These are phyloP conservation scores for Acer negundo DNA, from an alignment of 345 rosid genomes.

Conservation along the genomic window DNA sequence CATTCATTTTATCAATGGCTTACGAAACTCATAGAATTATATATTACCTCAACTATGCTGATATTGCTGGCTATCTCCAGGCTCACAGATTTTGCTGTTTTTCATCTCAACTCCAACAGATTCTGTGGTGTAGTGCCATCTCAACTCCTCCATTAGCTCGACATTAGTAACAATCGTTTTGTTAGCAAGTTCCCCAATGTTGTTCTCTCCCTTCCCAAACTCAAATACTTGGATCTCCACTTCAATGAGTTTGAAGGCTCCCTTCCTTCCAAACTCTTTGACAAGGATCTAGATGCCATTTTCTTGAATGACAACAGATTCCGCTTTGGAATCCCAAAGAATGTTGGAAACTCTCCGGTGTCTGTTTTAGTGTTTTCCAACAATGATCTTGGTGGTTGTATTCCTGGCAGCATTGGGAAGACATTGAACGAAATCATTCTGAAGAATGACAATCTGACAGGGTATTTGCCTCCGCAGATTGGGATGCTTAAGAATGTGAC, in stretches of 20 bases:
- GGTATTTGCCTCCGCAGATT: conserved; percentile 71
- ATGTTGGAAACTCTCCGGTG: conserved; percentile 75
- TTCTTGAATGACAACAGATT: conserved; percentile 70
- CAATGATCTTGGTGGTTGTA: conserved; percentile 78
- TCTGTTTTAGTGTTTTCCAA: conserved; percentile 70
- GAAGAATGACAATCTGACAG: conserved; percentile 67
- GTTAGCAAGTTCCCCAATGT: conserved; percentile 67
- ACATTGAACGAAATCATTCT: conserved; percentile 73
- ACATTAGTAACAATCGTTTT: conserved; percentile 74
- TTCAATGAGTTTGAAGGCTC: conserved; percentile 79
- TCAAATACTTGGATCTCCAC: conserved; percentile 67
- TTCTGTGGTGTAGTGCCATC: conserved; percentile 66
- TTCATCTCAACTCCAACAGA: conserved; percentile 73
- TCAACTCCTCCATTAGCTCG: conserved; percentile 68
- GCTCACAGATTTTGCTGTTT: conserved; percentile 62
- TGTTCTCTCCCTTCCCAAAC: conserved; percentile 56
- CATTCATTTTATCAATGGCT: neutral
- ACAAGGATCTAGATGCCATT: conserved; percentile 58
- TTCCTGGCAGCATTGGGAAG: conserved; percentile 61
- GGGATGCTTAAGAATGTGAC: conserved; percentile 56
- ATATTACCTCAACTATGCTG: conserved; percentile 61
- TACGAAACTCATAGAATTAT: too few relatives aligned
- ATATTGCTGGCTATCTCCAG: conserved; percentile 72
- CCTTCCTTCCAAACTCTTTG: conserved; percentile 60
- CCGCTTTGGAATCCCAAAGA: conserved; percentile 56